These are phyloP conservation scores for Typha latifolia DNA, from an alignment of 176 grass and related monocot genomes.

Conservation along the genomic window DNA sequence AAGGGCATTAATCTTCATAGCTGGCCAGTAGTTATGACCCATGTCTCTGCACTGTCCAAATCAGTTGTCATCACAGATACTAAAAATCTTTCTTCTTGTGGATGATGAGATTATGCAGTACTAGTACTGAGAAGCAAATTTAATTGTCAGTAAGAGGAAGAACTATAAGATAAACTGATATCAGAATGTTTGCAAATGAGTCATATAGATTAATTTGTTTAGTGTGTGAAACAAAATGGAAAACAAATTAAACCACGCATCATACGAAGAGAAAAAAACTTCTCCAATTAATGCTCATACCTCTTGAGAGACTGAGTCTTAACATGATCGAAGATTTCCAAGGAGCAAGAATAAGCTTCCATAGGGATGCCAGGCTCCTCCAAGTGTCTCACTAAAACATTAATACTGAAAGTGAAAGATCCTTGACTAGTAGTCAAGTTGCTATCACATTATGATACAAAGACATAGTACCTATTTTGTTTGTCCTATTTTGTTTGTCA, in stretches of 20 bases:
- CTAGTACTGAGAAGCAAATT: not conserved
- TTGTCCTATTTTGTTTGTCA: not conserved
- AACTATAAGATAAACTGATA: not conserved
- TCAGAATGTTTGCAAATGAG: no score
- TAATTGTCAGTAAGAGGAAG: not conserved
- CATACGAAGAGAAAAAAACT: no score
- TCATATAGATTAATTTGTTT: no score
- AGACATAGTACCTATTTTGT: no score
- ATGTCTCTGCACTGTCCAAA: conserved; percentile 32
- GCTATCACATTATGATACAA: conserved; percentile 7
- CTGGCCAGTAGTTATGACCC: conserved; percentile 54
- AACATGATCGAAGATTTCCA: no score
- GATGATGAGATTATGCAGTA: conserved; percentile 16
- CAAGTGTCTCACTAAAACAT: not conserved
- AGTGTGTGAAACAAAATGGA: no score
- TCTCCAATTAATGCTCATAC: no score
- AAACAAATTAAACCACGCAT: no score
- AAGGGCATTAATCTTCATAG: conserved; percentile 37
- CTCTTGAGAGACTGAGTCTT: no score
- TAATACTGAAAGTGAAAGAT: not conserved
- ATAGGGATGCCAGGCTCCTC: not conserved
- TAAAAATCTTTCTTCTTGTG: conserved; percentile 19
- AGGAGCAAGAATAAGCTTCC: not conserved
- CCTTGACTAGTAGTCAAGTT: not conserved
- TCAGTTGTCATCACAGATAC: conserved; percentile 46